Evolutionary conservation across 2,329 filamentous ascomycete species (phyloP).

Genomic region (Colletotrichum neosansevieriae): DNA sequence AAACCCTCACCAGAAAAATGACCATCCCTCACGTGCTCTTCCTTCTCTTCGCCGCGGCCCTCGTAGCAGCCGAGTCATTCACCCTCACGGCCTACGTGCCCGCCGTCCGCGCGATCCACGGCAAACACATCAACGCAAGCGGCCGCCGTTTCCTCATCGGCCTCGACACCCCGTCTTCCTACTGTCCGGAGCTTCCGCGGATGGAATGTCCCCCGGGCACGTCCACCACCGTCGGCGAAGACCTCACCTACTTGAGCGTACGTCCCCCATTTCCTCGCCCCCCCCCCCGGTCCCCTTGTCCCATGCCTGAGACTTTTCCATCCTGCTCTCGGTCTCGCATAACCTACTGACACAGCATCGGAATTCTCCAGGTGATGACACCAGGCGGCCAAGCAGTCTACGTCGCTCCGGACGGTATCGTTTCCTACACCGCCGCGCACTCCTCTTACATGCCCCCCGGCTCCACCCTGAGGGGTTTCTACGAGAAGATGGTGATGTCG

Average conservation of each 20-base stretch:
- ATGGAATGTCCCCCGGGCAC: constrained; percentile 45
- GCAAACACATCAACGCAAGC: constrained; percentile 46
- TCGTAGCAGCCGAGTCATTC: constrained; percentile 41
- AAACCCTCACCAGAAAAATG: neutral
- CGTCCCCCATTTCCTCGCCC: neutral
- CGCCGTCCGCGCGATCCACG: constrained; percentile 41
- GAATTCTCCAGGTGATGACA: constrained; percentile 58
- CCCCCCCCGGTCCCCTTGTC: neutral
- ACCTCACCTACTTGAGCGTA: constrained; percentile 48
- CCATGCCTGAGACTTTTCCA: too few species aligned
- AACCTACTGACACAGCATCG: too few species aligned
- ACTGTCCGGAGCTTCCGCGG: constrained; percentile 5
- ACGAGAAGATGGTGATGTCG: constrained; percentile 45
- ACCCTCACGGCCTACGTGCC: constrained; percentile 46
- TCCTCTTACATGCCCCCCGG: constrained; percentile 64
- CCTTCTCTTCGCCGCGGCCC: neutral
- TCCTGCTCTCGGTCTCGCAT: too few species aligned
- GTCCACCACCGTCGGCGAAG: constrained; percentile 45
- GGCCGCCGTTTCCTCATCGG: constrained; percentile 47
- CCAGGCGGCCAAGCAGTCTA: constrained; percentile 74
- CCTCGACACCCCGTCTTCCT: constrained; percentile 24
- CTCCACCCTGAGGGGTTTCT: constrained; percentile 63
- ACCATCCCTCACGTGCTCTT: neutral
- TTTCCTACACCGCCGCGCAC: constrained; percentile 69
- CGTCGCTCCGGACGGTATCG: constrained; percentile 63